phyloP scores from a whole-genome alignment of 1,284 basidiomycete species.

The Cystobasidiaceae sp. region DNA sequence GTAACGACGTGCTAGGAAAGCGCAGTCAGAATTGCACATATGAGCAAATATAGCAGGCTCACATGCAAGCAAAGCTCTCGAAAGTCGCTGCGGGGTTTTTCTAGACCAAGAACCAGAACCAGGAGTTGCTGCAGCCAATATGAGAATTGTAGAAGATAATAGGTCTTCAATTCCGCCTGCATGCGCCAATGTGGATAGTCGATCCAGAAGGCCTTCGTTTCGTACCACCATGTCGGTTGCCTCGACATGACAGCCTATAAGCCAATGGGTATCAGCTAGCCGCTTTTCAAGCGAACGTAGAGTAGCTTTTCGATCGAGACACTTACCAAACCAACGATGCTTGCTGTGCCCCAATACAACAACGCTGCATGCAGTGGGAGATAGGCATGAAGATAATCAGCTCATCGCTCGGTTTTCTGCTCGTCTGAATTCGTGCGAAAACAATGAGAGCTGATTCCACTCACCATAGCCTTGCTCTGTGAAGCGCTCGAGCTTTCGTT shows the following conservation, averaged over 20 bases:
- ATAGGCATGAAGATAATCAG: too few species aligned
- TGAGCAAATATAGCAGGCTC: constrained; percentile 32
- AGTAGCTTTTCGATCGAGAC: too few species aligned
- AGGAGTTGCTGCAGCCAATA: constrained; percentile 95
- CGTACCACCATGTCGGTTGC: constrained; percentile 85
- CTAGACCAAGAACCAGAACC: constrained; percentile 73
- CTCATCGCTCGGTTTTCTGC: too few species aligned
- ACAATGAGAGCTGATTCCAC: too few species aligned
- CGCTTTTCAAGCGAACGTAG: too few species aligned
- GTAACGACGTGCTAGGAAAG: constrained; percentile 85
- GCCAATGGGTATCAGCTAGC: background rate
- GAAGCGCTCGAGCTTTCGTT: constrained; percentile 70
- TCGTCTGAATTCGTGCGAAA: too few species aligned
- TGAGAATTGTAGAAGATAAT: constrained; percentile 69
- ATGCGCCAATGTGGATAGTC: constrained; percentile 84
- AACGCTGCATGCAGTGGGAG: too few species aligned
- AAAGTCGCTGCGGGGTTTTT: constrained; percentile 92
- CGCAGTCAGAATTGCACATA: background rate
- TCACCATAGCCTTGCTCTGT: constrained; percentile 88
- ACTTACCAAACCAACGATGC: constrained; percentile 70
- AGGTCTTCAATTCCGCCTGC: constrained; percentile 76
- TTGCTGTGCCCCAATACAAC: constrained; percentile 69
- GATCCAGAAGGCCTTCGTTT: constrained; percentile 74
- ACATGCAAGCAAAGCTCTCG: constrained; percentile 67
- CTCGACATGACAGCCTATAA: constrained; percentile 75